These are phyloP conservation scores for Agroathelia rolfsii DNA, from an alignment of 1,284 basidiomycete genomes.

Conservation along the genomic window DNA sequence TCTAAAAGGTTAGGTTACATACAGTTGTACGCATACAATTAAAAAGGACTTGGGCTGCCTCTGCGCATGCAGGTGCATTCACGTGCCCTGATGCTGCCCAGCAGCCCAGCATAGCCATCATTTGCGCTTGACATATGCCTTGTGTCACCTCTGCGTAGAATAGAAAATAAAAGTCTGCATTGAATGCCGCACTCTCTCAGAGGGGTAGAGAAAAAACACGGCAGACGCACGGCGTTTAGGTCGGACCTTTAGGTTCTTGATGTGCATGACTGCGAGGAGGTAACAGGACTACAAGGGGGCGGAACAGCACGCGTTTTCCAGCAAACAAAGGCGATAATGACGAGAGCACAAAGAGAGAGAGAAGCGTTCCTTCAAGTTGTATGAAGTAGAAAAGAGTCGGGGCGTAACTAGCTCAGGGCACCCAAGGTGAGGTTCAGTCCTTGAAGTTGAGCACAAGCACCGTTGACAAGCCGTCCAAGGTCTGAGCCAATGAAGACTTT, in stretches of 20 bases:
- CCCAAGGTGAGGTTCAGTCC: too few species aligned
- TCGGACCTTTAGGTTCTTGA: conserved; percentile 72
- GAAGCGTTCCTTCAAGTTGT: too few species aligned
- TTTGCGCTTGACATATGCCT: conserved; percentile 65
- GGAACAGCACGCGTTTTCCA: too few species aligned
- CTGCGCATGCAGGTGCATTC: conserved; percentile 58
- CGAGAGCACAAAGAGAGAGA: too few species aligned
- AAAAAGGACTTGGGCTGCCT: conserved; percentile 59
- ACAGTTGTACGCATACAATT: conserved; percentile 85
- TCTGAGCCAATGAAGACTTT: too few species aligned
- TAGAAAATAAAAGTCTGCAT: conserved; percentile 7
- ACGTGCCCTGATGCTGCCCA: conserved; percentile 80
- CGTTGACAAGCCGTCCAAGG: too few species aligned
- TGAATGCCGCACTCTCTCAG: too few species aligned
- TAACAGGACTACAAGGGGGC: too few species aligned
- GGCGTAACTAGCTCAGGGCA: too few species aligned
- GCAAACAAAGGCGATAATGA: too few species aligned
- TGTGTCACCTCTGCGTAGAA: conserved; percentile 33
- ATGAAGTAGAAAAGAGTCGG: too few species aligned
- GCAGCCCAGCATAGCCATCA: conserved; percentile 80
- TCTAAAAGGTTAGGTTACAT: conserved; percentile 23
- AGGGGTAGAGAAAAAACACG: conserved; percentile 4
- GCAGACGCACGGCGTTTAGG: conserved; percentile 61
- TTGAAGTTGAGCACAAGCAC: too few species aligned
- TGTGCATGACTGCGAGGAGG: conserved; percentile 50